Percentiles rank a stretch among this genome's conserved stretches.
These are phyloP conservation scores for Scheffersomyces parashehatae DNA, from an alignment of 1,139 yeast genomes.

Conservation along the genomic window DNA sequence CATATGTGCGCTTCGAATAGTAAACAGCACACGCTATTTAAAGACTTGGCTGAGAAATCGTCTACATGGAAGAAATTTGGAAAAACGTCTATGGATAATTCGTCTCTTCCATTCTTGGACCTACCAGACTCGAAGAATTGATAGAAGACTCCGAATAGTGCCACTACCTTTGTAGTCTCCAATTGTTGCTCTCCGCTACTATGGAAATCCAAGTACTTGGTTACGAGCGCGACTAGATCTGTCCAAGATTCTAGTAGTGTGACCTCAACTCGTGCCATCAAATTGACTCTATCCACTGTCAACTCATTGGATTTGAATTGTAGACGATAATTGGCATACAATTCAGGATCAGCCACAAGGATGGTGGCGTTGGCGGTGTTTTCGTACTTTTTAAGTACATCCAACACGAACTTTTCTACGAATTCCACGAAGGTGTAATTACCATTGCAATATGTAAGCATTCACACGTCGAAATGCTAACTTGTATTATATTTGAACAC, in stretches of 20 bases:
- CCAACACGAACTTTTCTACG: not conserved
- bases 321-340: slow-evolving; percentile 2
- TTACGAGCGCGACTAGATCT: slow-evolving; percentile 5
- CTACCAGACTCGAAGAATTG: too few relatives aligned
- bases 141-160: too few relatives aligned
- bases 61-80: too few relatives aligned
- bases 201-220: not conserved
- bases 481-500: too few relatives aligned
- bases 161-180: too few relatives aligned
- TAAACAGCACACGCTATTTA: too few relatives aligned
- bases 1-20: too few relatives aligned
- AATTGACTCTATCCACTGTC: slow-evolving; percentile 5
- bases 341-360: slow-evolving; percentile 9
- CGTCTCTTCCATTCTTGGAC: too few relatives aligned
- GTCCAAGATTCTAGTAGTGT: slow-evolving; percentile 8
- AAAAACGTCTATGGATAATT: too few relatives aligned
- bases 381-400: not conserved
- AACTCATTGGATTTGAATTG: not conserved
- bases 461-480: not conserved
- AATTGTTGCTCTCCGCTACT: too few relatives aligned
- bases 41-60: too few relatives aligned
- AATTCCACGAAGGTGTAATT: not conserved
- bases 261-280: slow-evolving; percentile 4
- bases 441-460: not conserved
- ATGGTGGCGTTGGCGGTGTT: slow-evolving; percentile 1